Base-by-base conservation (phyloP, 1,139 yeast species). In the Maudiozyma humilis region DNA sequence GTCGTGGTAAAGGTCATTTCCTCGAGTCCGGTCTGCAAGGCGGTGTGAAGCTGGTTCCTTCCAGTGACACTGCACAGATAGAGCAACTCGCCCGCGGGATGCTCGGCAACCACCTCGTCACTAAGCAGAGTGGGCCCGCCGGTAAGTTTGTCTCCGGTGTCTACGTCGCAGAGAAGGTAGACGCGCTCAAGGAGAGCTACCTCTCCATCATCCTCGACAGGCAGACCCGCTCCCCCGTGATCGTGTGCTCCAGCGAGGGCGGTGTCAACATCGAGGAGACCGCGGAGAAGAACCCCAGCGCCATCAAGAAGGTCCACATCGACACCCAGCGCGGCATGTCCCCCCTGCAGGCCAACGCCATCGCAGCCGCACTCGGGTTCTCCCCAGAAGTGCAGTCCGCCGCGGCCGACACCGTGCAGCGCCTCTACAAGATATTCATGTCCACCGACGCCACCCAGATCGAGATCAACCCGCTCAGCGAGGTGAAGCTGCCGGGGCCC, bases 201-300 rank as follows among this genome's bases (percentile, higher is more conserved):
- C 70, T 93, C 55, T 95, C 97, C 53, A 87, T 93, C 57, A 76
- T 93, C 58, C 78, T 89, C 84, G 98, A 91, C 76, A 85, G 99
- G 72, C 77, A 80, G 55, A 75, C 82, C 53, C 95, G 89, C 71
- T 74, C 79, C 57, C 96, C 97, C 51, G 75, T 91, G 71, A 86
- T 91, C 64, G 96, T 91, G 55, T 96, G 96, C 40, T 87, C 96
- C 32, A 74, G 95, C 55, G 94, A 91, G 73, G 99, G 99, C 73
- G 99, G 99, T 75, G 89, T 93, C 95, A 96, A 91, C 71, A 93
- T 91, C 63, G 99, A 91, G 75, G 95, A 95, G 67, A 97, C 93
- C 55, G 99, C 98, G 50, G 83, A 83, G 57, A 80, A 76, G 59
- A 83, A 78, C 69, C 99, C 99, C 46, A 79, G 77, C 48, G 95